phyloP scores from a whole-genome alignment of 1,284 basidiomycete genomes.

The Malassezia arunalokei region DNA sequence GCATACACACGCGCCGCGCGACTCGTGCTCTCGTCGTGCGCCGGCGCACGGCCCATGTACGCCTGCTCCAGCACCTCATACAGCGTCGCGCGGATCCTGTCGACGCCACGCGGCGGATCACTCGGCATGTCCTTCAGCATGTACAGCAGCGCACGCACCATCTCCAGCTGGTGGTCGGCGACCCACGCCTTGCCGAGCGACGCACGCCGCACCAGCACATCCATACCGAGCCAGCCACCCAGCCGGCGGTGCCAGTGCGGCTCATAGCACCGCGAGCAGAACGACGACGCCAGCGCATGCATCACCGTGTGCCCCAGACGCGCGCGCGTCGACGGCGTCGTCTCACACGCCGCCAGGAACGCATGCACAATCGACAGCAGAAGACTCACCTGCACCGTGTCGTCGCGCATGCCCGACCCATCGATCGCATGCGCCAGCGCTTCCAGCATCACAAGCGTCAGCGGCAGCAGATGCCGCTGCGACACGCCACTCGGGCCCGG shows the following conservation, averaged over 20 bases:
- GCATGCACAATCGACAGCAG: slow-evolving; percentile 31
- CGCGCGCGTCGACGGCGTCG: slow-evolving; percentile 26
- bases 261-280: slow-evolving; percentile 45
- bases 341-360: slow-evolving; percentile 27
- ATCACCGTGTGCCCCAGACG: slow-evolving; percentile 36
- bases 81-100: slow-evolving; percentile 67
- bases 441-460: slow-evolving; percentile 35
- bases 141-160: slow-evolving; percentile 79
- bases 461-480: slow-evolving; percentile 54
- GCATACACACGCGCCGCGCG: slow-evolving; percentile 7
- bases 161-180: slow-evolving; percentile 75
- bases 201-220: slow-evolving; percentile 36
- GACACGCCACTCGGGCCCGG: slow-evolving; percentile 48
- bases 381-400: slow-evolving; percentile 26
- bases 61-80: slow-evolving; percentile 58
- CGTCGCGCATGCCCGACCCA: slow-evolving; percentile 48
- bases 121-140: slow-evolving; percentile 89
- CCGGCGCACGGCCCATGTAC: slow-evolving; percentile 20
- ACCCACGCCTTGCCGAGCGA: slow-evolving; percentile 62
- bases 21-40: slow-evolving; percentile 18
- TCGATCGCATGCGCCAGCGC: slow-evolving; percentile 33
- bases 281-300: slow-evolving; percentile 38
- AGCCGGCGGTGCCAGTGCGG: slow-evolving; percentile 44
- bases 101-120: slow-evolving; percentile 72
- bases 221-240: slow-evolving; percentile 44